These are phyloP conservation scores for Cyberlindnera samutprakarnensis DNA, from an alignment of 805 yeast species.

Conservation along the genomic window DNA sequence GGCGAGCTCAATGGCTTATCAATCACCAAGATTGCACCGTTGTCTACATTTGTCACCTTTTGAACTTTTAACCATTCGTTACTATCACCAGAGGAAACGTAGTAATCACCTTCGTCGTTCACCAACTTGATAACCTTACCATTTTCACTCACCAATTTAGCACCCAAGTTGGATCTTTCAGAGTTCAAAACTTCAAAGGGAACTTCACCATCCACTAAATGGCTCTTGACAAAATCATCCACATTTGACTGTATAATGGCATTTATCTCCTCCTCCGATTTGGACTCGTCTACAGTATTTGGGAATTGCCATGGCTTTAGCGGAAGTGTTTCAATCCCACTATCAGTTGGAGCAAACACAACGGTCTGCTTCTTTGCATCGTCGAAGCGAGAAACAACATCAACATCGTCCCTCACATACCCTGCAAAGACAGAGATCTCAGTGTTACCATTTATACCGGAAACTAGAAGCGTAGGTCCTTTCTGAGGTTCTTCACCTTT, in stretches of 20 bases:
- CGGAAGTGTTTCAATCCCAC: constrained; percentile 42
- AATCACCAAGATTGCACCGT: constrained; percentile 39
- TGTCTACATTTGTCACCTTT: constrained; percentile 29
- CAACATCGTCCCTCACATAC: constrained; percentile 58
- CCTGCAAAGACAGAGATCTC: constrained; percentile 58
- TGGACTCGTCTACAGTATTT: constrained; percentile 29
- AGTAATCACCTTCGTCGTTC: constrained; percentile 28
- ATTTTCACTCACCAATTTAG: constrained; percentile 25
- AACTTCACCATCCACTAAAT: constrained; percentile 37
- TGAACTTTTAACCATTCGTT: constrained; percentile 28
- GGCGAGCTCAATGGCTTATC: constrained; percentile 20
- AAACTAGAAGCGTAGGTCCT: constrained; percentile 23
- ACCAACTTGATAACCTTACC: constrained; percentile 30
- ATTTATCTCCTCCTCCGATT: constrained; percentile 38
- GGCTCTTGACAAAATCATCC: constrained; percentile 52
- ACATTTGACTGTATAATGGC: constrained; percentile 43
- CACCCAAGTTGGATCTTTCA: constrained; percentile 16
- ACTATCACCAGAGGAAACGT: constrained; percentile 23
- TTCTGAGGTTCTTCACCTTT: constrained; percentile 23
- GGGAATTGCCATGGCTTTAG: constrained; percentile 86
- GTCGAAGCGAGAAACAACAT: constrained; percentile 41
- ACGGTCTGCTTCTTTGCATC: constrained; percentile 34
- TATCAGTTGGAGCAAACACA: constrained; percentile 67
- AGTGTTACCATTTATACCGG: constrained; percentile 24
- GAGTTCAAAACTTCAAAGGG: constrained; percentile 16